Conservation (phyloP, 2,329 filamentous ascomycete species). For the Penicillium sp. region DNA sequence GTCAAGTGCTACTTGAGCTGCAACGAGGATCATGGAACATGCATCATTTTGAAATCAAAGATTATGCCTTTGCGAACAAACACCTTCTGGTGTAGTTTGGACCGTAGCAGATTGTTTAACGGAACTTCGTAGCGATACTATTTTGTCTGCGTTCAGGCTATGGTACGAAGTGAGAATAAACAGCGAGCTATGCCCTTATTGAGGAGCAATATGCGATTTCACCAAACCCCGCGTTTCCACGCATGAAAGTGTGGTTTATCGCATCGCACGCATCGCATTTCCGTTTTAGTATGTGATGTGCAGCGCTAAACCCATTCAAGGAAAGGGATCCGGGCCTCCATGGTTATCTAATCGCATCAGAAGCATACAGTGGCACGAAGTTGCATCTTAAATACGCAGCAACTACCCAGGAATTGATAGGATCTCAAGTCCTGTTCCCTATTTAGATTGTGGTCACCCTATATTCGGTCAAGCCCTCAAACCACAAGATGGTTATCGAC, state of each 20-base stretch:
- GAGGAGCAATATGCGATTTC: background rate
- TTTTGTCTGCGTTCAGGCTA: background rate
- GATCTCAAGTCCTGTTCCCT: no score
- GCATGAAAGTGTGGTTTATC: background rate
- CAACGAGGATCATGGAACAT: background rate
- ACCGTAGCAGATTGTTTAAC: no score
- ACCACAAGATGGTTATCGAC: constrained; percentile 57
- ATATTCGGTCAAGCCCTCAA: background rate
- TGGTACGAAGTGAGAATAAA: background rate
- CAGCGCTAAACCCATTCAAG: constrained; percentile 51
- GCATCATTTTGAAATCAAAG: background rate
- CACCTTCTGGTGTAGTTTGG: no score
- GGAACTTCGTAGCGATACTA: no score
- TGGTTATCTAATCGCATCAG: constrained; percentile 14
- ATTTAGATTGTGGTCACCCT: background rate
- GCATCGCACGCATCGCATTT: constrained; percentile 20
- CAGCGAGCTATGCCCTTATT: background rate
- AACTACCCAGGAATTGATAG: background rate
- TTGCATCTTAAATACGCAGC: constrained; percentile 12
- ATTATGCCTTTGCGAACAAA: background rate
- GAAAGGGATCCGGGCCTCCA: constrained; percentile 57
- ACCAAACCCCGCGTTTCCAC: background rate
- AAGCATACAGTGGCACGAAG: background rate
- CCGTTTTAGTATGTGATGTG: constrained; percentile 12
- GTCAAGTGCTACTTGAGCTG: background rate